Conservation (phyloP, 371 early-diverging fungal genomes). For the Actinomucor elegans region DNA sequence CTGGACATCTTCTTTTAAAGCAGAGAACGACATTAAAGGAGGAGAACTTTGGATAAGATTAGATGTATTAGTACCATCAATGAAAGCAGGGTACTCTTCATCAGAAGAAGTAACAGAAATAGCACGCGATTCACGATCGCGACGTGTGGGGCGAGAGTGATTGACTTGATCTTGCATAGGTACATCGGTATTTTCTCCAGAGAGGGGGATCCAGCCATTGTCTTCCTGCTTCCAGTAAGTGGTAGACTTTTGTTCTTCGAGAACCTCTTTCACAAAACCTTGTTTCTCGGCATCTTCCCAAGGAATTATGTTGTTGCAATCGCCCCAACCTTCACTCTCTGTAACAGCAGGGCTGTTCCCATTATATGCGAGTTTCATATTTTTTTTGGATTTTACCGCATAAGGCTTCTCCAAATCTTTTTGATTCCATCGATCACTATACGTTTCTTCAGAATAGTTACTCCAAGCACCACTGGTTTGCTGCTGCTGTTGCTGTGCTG, state of each 20-base stretch:
- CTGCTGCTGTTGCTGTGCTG: constrained; percentile 5
- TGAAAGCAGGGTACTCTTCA: no score
- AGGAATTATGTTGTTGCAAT: constrained; percentile 13
- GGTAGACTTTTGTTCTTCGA: constrained; percentile 38
- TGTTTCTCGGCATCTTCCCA: constrained; percentile 40
- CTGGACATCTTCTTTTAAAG: no score
- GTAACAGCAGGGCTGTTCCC: background rate
- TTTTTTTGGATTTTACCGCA: background rate
- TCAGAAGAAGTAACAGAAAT: no score
- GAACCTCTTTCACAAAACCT: constrained; percentile 38
- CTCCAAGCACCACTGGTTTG: background rate
- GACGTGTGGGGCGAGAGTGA: no score
- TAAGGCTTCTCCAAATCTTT: background rate
- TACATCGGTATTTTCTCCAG: no score
- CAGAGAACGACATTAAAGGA: no score
- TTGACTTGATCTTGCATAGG: no score
- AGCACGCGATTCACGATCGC: no score
- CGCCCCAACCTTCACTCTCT: constrained; percentile 42
- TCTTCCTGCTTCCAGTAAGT: constrained; percentile 27
- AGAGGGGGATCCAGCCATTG: constrained; percentile 18
- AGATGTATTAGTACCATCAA: no score
- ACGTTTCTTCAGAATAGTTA: background rate
- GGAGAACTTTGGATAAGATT: no score
- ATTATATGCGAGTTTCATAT: background rate
- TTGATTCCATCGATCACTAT: constrained; percentile 1